These are phyloP conservation scores for Kwoniella pini DNA, from an alignment of 768 basidiomycete genomes.

Conservation along the genomic window DNA sequence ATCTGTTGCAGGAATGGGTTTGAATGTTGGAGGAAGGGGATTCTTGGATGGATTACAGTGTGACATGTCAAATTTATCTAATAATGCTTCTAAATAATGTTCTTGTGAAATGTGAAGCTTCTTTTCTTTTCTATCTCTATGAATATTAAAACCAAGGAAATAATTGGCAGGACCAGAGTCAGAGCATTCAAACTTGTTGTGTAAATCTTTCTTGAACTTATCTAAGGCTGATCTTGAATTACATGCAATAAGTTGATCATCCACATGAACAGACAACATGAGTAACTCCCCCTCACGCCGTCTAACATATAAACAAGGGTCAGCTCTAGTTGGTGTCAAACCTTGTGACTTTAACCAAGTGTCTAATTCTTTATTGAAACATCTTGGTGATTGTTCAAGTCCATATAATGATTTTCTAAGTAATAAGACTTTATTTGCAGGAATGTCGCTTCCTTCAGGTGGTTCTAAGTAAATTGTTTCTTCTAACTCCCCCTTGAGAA, in stretches of 20 bases:
- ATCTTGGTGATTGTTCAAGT: constrained; percentile 20
- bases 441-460: constrained; percentile 11
- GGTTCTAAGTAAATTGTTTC: constrained; percentile 15
- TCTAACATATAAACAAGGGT: constrained; percentile 9
- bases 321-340: constrained; percentile 5
- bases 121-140: constrained; percentile 19
- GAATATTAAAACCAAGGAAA: constrained; percentile 50
- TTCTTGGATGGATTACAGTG: too few relatives aligned
- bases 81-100: constrained; percentile 2
- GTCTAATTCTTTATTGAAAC: constrained; percentile 16
- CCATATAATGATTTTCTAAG: constrained; percentile 27
- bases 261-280: constrained; percentile 24
- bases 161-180: constrained; percentile 12
- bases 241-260: constrained; percentile 23
- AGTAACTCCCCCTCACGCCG: constrained; percentile 2
- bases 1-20: constrained; percentile 1
- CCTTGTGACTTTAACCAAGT: constrained; percentile 19
- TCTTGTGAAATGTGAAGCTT: constrained; percentile 21
- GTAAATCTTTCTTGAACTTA: constrained; percentile 7
- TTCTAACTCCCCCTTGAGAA: constrained; percentile 22
- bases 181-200: constrained; percentile 14
- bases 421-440: neutral
- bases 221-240: constrained; percentile 10
- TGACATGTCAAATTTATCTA: constrained; percentile 11
- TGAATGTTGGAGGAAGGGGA: constrained; percentile 6